Base-by-base conservation (phyloP, 2,329 filamentous ascomycete genomes). In the Ophiostoma himal-ulmi region DNA sequence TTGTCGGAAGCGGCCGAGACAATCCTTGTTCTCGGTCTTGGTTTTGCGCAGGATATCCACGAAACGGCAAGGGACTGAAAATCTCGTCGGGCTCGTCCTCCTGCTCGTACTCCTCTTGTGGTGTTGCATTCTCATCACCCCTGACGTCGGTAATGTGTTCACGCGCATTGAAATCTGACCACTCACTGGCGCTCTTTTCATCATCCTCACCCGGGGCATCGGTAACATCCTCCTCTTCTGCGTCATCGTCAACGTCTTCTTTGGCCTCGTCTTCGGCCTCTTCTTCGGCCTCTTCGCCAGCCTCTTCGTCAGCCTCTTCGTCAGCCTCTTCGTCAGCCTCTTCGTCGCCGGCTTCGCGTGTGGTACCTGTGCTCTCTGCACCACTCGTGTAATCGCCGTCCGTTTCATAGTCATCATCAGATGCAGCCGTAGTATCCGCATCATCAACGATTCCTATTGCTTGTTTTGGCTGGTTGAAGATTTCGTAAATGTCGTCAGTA, bases 401-500 rank as follows among this genome's bases (percentile, higher is more conserved):
- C 2, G 85, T 86, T 74, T 93, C 90, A 74, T 91, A 91, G 65
- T 90, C 88, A 70, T 73, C 74, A 20, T 75, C 74, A 0, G 73
- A 74, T 10, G 71, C 37, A 20, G 65, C 65, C 22, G 37, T 67
- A 11, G 65, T 67, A 73, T 94, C 87, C 1, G 85, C 86, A 74
- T 93, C 90, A 74, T 91, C 91, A 64, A 90, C 88, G 70, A 72
- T 73, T 17, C 73, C 73, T 1, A 72, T 72, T 3, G 70, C 20
- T 70, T 81, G 80, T 26, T 94, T 79, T 1, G 95, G 94, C 71
- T 95, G 91, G 76, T 95, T 98, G 81, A 98, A 99, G 67, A 99
- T 92, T 71, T 93, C 93, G 76, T 98, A 98, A 69, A 99, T 97
- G 75, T 99, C 95, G 75, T 98, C 94, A 73, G 94, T 97, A 5